These are phyloP conservation scores for Rosa multiflora DNA, from an alignment of 306 rosid genomes.

Conservation along the genomic window DNA sequence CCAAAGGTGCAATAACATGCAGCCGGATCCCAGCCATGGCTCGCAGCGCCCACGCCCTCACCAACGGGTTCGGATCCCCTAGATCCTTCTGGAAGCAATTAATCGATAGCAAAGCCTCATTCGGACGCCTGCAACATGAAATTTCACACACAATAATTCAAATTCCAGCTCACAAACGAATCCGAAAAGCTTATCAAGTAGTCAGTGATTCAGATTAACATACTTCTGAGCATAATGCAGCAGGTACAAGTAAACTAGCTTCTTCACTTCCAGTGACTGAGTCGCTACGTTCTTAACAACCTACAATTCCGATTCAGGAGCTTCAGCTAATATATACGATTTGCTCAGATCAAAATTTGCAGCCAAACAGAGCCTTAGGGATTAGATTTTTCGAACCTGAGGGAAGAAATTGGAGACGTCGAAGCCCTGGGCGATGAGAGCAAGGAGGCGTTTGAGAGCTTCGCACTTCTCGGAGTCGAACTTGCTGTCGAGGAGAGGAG, in stretches of 20 bases:
- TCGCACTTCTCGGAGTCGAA: constrained; percentile 95
- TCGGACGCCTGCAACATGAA: constrained; percentile 64
- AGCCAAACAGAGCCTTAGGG: constrained; percentile 15
- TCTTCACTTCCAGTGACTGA: constrained; percentile 87
- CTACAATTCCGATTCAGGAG: constrained; percentile 42
- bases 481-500: constrained; percentile 82
- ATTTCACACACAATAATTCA: background rate
- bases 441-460: constrained; percentile 94
- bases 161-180: background rate
- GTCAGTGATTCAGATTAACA: constrained; percentile 29
- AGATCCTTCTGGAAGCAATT: constrained; percentile 93
- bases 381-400: constrained; percentile 44
- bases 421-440: constrained; percentile 95
- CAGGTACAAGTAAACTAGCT: constrained; percentile 92
- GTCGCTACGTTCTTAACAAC: constrained; percentile 96
- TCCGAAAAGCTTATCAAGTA: background rate
- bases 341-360: background rate
- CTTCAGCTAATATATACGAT: background rate
- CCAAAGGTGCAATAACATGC: constrained; percentile 86
- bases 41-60: constrained; percentile 96
- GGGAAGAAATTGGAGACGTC: constrained; percentile 96
- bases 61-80: constrained; percentile 79
- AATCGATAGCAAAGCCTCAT: constrained; percentile 90
- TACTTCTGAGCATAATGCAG: constrained; percentile 97
- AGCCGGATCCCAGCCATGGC: constrained; percentile 97